Evolutionary conservation across 306 rosid genomes (phyloP), one percentile per base, ranked within the genome.

Genomic region (Sindora glabra): DNA sequence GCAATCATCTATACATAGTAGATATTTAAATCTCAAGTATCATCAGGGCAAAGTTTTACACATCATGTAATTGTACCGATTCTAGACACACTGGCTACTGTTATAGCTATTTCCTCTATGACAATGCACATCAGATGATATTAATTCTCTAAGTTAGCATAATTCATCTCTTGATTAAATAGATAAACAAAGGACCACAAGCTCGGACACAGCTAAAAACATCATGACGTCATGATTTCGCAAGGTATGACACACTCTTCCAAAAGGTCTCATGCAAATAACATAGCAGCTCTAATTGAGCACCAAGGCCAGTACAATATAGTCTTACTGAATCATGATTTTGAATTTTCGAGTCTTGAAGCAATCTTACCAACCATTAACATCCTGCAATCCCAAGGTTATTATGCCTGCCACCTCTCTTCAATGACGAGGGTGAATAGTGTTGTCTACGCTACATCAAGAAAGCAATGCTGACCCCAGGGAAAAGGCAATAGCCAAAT

Each of bases 361-460:
- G 98, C 96, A 86, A 72, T 84, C 99, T 94, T 94, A 94, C 99
- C 99, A 89, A 94, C 97, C 86, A 82, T 78, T 72, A 94, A 86
- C 86, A 94, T 92, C 94, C 95, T 73, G 94, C 87, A 76, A 86
- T 78, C 62, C 71, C 59, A 87, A 79, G 87, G 82, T 70, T 78
- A 29, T 70, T 76, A 78, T 80, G 95, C 85, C 84, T 70, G 97
- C 86, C 81, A 89, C 90, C 89, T 82, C 89, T 94, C 95, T 94
- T 90, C 24, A 77, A 76, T 81, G 90, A 84, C 74, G 96, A 77
- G 81, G 72, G 79, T 76, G 88, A 80, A 80, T 71, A 89, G 68
- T 72, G 90, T 74, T 92, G 95, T 82, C 84, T 81, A 92, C 74
- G 96, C 79, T 81, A 89, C 95, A 83, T 87, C 96, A 83, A 85